phyloP scores from a whole-genome alignment of 345 rosid species.

The Angophora floribunda region DNA sequence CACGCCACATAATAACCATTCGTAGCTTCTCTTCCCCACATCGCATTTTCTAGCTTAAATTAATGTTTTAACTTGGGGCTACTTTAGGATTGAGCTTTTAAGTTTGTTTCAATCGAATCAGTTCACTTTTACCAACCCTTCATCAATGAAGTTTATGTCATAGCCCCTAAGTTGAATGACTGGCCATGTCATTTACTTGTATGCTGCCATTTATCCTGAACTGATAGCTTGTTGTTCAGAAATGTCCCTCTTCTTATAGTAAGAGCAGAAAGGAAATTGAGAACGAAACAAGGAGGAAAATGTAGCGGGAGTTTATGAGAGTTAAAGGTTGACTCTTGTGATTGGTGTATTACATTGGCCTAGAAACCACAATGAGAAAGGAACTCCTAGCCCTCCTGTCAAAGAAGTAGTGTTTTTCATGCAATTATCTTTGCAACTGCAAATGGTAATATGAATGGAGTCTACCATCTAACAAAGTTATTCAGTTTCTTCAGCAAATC shows the following conservation, averaged over 20 bases:
- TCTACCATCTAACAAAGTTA: neutral
- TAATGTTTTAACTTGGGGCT: neutral
- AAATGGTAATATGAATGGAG: neutral
- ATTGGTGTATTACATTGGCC: neutral
- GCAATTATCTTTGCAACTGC: neutral
- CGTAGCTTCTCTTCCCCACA: neutral
- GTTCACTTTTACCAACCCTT: neutral
- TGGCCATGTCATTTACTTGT: neutral
- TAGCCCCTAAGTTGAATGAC: neutral
- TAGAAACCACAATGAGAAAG: neutral
- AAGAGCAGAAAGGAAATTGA: neutral
- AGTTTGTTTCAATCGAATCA: neutral
- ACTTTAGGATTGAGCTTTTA: neutral
- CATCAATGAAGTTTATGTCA: neutral
- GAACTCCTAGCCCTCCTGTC: neutral
- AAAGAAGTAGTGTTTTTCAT: neutral
- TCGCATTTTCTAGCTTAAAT: neutral
- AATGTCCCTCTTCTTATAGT: neutral
- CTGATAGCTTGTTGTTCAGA: neutral
- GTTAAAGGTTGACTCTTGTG: neutral
- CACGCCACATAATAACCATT: neutral
- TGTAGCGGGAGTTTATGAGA: neutral
- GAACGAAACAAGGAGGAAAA: neutral
- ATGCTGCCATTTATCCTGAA: neutral
- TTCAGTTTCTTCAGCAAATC: neutral